Base-by-base conservation (phyloP, 139 green algal genomes). In the Coelastrella sp. region DNA sequence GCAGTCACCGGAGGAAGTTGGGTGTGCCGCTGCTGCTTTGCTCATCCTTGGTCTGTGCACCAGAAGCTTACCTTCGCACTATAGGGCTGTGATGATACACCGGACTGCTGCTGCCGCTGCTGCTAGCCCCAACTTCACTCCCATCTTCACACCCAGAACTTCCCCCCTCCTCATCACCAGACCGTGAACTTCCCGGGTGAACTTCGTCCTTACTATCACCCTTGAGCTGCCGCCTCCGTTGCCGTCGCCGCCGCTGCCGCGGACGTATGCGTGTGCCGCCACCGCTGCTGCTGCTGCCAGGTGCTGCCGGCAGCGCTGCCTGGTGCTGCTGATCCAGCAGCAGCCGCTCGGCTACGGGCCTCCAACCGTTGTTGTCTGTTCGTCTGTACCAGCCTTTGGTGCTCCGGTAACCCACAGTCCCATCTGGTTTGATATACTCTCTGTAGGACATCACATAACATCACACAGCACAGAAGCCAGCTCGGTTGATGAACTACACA, bases 341-440 rank as follows among this genome's bases (percentile, higher is more conserved):
- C 80, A 94, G 57, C 19, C 92, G 93, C 88, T 95, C 93, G 3
- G 89, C 89, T 7, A 97, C 91, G 7, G 95, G 94, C 85, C 96
- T 91, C 96, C 96, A 98, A 13, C 93, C 95, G 87, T 98, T 98
- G 92, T 95, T 96, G 76, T 96, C 95, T 56, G 85, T n/a, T 5
- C 95, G 83, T 32, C 93, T 89, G 87, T 97, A 97, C 95, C 95
- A 97, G 17, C 93, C 94, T 19, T 66, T 84, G 0, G 84, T 93
- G 87, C 54, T 89, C 56, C 92, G 88, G 54, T 80, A 74, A 4
- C 93, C 94, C 14, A 92, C 83, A 10, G 71, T 95, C 22, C 93
- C 94, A 77, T 96, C 92, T 14, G 92, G 92, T 66, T 87, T 82
- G 23, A 92, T 90, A 87, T 92, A 94, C 74, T 91, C 89, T 78